Base-by-base conservation (phyloP, 2,329 filamentous ascomycete species). In the Colletotrichum acutatum region DNA sequence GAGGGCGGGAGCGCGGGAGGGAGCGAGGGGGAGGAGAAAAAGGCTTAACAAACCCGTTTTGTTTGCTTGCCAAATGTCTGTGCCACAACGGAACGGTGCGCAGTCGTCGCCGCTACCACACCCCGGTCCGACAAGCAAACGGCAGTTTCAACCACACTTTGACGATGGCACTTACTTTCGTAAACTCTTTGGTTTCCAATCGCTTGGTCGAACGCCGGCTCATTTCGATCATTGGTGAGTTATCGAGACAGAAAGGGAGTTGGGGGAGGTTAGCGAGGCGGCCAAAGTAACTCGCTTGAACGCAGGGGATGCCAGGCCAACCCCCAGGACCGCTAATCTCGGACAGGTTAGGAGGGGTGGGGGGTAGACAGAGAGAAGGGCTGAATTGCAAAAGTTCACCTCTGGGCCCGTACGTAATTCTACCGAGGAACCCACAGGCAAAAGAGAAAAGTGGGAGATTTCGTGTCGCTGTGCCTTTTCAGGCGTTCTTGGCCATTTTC, bases 311-410 rank as follows among this genome's bases (percentile, higher is more conserved):
- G 32, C 46, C 34, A 65, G 49, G n/a, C 46, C 24, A 22, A 22
- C 6, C 42, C 42, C 62, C 42, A 46, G 62, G 19, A 67, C 49
- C 34, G 62, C 56, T 62, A 71, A 71, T 68, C 64, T 62, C 63
- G 32, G 49, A 52, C 34, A n/a, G 68, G 64, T 22, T 37, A 57
- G 19, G 46, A 49, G 53, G 32, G 24, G 22, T 49, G 11, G 34
- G 28, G 22, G 30, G 58, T 54, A 37, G 30, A 28, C 32, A 30
- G 49, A n/a, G 19, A 12, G 7, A 16, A 52, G 24, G 24, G 37
- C 19, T 30, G 56, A 9, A 62, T 16, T 12, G 3, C 12, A 72
- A 59, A 72, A 54, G 69, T 54, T 46, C 66, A 22, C 59, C 12
- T 64, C 26, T 52, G 26, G 66, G 59, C 26, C 42, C 65, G 37